Evolutionary conservation across 2,329 filamentous ascomycete species (phyloP), one percentile per base, ranked within the genome.

Genomic region (Ciborinia camelliae): DNA sequence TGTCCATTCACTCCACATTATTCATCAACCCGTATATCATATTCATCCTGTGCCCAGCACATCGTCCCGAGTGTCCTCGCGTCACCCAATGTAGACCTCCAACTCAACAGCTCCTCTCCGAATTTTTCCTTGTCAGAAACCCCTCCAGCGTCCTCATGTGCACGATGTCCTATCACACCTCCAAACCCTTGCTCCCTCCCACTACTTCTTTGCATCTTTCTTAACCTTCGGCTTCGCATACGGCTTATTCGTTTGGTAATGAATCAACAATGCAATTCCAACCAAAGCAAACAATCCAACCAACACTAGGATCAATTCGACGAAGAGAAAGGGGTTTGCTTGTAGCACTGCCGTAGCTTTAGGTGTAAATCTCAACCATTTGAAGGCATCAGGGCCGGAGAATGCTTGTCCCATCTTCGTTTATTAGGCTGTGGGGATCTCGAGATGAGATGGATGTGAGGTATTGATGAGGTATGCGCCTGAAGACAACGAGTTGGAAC

Each of bases 321-420:
- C 64, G 53, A 75, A 68, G 35, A 73, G 70, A 51, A 69, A 66
- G 2, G 73, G 73, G 18, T 61, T 68, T 20, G 66, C 65, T 54
- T 72, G 71, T 4, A 75, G 68, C 8, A 75, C 73, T 9, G 71
- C 73, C 4, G 72, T 74, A 28, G 73, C 73, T 64, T 71, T 69
- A 12, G 70, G 70, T 10, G 73, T 75, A 67, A 75, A 73, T 64
- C 68, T 68, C 66, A 75, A 67, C 68, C 71, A 75, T 57, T 74
- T 73, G 69, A 75, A 75, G 68, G 73, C 73, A 57, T 73, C 66
- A n/a, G 73, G 73, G 9, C 73, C 73, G 28, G 70, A 70, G 65
- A 75, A 75, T 66, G 71, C 68, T 64, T 69, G 64, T 41, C 68
- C 73, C 72, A 75, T 74, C 50, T 63, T 72, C n/a, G 41, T 30